Conservation (phyloP, 208 protist species). For the Acanthamoeba lenticulata region DNA sequence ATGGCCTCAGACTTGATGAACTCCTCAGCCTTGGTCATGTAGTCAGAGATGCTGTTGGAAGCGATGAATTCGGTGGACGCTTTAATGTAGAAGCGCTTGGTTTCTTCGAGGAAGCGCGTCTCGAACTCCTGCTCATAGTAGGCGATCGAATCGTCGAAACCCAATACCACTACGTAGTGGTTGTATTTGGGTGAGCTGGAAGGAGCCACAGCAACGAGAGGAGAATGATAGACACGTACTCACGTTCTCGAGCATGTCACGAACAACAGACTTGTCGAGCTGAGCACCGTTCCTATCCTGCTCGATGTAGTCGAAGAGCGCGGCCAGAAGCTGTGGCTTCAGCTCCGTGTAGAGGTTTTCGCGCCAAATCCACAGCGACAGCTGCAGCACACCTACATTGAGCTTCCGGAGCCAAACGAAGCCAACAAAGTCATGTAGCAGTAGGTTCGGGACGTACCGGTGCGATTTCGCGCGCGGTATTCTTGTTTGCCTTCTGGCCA, state of each 20-base stretch:
- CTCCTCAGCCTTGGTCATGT: slow-evolving; percentile 54
- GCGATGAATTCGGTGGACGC: slow-evolving; percentile 28
- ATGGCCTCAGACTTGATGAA: not conserved
- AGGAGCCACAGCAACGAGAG: not conserved
- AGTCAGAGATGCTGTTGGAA: slow-evolving; percentile 32
- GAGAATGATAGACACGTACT: not conserved
- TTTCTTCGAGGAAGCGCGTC: slow-evolving; percentile 8
- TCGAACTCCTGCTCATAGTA: slow-evolving; percentile 45
- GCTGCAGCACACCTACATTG: not conserved
- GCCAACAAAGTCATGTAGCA: not conserved
- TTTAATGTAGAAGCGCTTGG: not conserved
- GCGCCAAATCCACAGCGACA: slow-evolving; percentile 13
- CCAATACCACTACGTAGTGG: not conserved
- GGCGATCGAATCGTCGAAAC: not conserved
- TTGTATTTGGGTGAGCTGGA: not conserved
- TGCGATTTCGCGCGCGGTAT: not conserved
- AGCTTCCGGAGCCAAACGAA: not conserved
- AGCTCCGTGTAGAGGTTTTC: not conserved
- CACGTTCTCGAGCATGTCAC: not conserved
- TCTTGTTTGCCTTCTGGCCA: slow-evolving; percentile 1
- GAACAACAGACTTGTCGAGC: not conserved
- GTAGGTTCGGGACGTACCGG: not conserved
- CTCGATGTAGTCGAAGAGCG: slow-evolving; percentile 18
- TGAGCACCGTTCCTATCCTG: not conserved
- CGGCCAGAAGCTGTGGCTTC: not conserved